Conservation (phyloP, 164 flowering plant species). For the Sextonia rubra region DNA sequence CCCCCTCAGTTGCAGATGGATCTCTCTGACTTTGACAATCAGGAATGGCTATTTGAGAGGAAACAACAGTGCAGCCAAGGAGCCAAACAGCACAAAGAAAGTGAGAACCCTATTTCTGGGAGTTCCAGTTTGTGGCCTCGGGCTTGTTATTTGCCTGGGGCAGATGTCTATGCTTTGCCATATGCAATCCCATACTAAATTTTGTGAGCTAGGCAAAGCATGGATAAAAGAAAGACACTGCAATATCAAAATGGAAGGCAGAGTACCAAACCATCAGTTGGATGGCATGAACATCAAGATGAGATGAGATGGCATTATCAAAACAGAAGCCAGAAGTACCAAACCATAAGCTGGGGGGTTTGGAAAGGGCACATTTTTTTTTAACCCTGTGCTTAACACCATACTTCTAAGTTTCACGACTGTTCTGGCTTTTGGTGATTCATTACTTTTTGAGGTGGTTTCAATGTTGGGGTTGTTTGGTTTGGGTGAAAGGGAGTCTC, state of each 20-base stretch:
- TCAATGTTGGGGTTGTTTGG: too few relatives aligned
- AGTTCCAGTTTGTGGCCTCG: conserved; percentile 24
- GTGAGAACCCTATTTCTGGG: neutral
- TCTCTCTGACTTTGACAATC: conserved; percentile 9
- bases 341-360: neutral
- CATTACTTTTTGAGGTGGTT: too few relatives aligned
- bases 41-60: conserved; percentile 15
- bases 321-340: neutral
- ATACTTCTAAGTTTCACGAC: too few relatives aligned
- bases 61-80: neutral
- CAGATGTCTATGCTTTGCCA: conserved; percentile 50
- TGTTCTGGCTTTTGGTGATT: too few relatives aligned
- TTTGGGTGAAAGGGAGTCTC: too few relatives aligned
- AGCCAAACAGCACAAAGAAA: neutral
- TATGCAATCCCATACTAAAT: conserved; percentile 42
- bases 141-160: conserved; percentile 35
- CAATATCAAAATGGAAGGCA: neutral
- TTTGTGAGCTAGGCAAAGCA: neutral
- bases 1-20: conserved; percentile 7
- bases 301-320: neutral
- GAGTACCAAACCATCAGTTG: neutral
- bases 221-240: neutral
- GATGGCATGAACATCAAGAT: neutral
- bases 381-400: too few relatives aligned
- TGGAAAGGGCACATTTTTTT: too few relatives aligned